Percentiles rank a stretch among this genome's conserved stretches.
Evolutionary conservation across 169 alveolate genomes (phyloP).

Genomic region (Plasmodium fragile): DNA sequence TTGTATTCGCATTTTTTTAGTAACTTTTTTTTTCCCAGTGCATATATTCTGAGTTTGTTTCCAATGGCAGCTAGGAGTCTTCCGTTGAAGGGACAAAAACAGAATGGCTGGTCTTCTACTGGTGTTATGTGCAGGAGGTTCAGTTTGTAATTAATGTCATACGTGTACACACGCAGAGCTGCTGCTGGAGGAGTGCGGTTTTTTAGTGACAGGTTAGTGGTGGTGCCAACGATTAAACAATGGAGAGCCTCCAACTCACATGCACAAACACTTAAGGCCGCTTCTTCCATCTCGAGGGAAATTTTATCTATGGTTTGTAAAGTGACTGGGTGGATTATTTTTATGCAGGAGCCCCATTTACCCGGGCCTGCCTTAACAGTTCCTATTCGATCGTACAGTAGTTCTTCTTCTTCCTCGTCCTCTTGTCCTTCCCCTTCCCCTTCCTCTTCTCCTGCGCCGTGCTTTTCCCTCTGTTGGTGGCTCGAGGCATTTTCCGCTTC

Average conservation of each 20-base stretch:
- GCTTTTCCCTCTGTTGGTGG: neutral
- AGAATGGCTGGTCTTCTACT: slow-evolving; percentile 93
- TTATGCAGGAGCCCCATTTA: slow-evolving; percentile 95
- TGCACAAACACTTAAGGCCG: slow-evolving; percentile 92
- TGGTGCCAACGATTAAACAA: slow-evolving; percentile 95
- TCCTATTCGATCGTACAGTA: slow-evolving; percentile 85
- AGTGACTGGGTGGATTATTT: slow-evolving; percentile 89
- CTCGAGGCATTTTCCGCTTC: neutral
- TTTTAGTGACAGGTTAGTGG: slow-evolving; percentile 76
- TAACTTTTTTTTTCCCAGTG: slow-evolving; percentile 97
- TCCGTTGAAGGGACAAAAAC: slow-evolving; percentile 94
- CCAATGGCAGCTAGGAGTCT: slow-evolving; percentile 96
- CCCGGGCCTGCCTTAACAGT: slow-evolving; percentile 94
- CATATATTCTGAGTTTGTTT: slow-evolving; percentile 94
- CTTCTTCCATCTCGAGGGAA: slow-evolving; percentile 95
- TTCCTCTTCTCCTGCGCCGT: slow-evolving; percentile 10
- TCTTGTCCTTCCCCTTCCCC: slow-evolving; percentile 59
- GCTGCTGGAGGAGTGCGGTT: slow-evolving; percentile 64
- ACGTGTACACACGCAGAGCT: slow-evolving; percentile 81
- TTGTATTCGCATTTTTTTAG: slow-evolving; percentile 97
- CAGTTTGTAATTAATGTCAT: slow-evolving; percentile 81
- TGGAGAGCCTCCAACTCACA: slow-evolving; percentile 91
- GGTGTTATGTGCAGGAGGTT: slow-evolving; percentile 92
- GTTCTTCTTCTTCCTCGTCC: slow-evolving; percentile 78
- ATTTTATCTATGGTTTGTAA: slow-evolving; percentile 89